Conservation (phyloP, 129 eudicot genomes). For the Lactuca sativa region DNA sequence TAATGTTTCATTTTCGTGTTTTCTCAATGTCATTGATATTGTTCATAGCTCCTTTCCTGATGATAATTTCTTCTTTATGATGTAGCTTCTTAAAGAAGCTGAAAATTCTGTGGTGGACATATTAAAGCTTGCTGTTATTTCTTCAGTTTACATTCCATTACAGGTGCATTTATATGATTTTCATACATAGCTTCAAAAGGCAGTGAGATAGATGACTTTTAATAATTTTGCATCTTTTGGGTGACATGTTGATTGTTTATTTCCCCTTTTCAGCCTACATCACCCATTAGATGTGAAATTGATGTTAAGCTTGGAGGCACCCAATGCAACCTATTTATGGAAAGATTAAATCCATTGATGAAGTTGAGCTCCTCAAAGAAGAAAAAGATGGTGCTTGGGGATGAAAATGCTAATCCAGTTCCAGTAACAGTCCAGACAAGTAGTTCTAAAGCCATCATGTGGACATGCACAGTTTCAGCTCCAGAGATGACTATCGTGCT, state of each 20-base stretch:
- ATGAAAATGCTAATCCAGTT: constrained; percentile 41
- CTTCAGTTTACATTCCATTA: constrained; percentile 82
- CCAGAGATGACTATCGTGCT: constrained; percentile 96
- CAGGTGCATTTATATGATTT: constrained; percentile 55
- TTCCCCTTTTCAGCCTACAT: constrained; percentile 63
- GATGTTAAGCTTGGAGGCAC: constrained; percentile 99
- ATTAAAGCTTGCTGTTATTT: constrained; percentile 73
- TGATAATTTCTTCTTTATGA: constrained; percentile 31
- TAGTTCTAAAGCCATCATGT: constrained; percentile 72
- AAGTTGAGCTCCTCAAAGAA: constrained; percentile 52
- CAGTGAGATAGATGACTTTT: neutral
- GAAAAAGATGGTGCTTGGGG: constrained; percentile 58
- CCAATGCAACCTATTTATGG: constrained; percentile 71
- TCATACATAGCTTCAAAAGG: constrained; percentile 14
- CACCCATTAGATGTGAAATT: constrained; percentile 82
- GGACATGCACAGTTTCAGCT: constrained; percentile 98
- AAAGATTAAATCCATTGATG: constrained; percentile 78
- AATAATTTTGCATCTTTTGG: constrained; percentile 8
- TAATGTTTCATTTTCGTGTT: constrained; percentile 9
- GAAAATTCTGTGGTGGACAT: constrained; percentile 77
- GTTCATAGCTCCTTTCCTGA: constrained; percentile 15
- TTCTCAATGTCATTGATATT: neutral
- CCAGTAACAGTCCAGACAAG: constrained; percentile 45
- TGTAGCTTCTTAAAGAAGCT: constrained; percentile 78
- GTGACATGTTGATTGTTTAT: constrained; percentile 20